phyloP scores from a whole-genome alignment of 768 basidiomycete genomes.

The Termitomyces sp. region DNA sequence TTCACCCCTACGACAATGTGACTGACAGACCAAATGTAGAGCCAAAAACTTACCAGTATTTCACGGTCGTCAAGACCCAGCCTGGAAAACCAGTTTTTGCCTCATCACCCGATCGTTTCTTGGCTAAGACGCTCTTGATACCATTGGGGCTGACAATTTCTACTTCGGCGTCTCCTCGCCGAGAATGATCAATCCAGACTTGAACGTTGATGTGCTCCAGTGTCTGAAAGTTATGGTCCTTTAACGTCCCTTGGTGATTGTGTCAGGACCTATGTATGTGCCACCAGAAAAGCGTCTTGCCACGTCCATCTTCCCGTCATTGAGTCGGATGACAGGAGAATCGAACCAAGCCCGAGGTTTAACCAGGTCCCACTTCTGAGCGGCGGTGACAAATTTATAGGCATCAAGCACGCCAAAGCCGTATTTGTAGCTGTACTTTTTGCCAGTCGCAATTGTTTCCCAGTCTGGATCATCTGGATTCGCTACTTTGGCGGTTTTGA shows the following conservation, averaged over 20 bases:
- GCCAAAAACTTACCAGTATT: conserved; percentile 76
- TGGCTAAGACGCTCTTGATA: conserved; percentile 78
- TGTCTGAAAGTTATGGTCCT: conserved; percentile 72
- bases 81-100: conserved; percentile 72
- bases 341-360: conserved; percentile 93
- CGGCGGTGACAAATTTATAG: conserved; percentile 74
- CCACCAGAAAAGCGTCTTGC: conserved; percentile 57
- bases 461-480: conserved; percentile 91
- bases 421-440: conserved; percentile 80
- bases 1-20: conserved; percentile 71
- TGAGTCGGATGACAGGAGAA: conserved; percentile 63
- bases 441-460: conserved; percentile 72
- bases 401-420: conserved; percentile 90
- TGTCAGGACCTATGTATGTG: conserved; percentile 50
- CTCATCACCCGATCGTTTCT: conserved; percentile 59
- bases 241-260: conserved; percentile 62
- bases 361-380: conserved; percentile 77
- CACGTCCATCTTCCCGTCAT: conserved; percentile 51
- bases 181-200: conserved; percentile 86
- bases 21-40: conserved; percentile 8
- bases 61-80: conserved; percentile 96
- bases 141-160: conserved; percentile 83
- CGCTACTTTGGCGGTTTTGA: conserved; percentile 69
- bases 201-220: conserved; percentile 91
- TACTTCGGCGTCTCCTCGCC: conserved; percentile 91